Conservation (phyloP, 495 filamentous ascomycete genomes). For the Xylaria longipes region DNA sequence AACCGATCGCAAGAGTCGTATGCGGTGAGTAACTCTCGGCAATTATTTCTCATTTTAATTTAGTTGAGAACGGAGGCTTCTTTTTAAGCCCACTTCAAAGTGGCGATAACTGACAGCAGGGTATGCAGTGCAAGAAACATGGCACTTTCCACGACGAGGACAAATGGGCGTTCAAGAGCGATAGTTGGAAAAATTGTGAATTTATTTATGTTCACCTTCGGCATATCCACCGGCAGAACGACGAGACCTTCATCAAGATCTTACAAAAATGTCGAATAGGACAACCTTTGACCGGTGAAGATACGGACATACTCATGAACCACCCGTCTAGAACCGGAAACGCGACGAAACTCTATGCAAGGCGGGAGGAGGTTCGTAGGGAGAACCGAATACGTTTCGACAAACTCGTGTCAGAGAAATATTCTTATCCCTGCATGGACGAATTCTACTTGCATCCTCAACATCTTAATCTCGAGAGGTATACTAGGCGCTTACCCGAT, state of each 20-base stretch:
- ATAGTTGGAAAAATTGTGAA: slow-evolving; percentile 45
- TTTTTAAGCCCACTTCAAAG: too few relatives aligned
- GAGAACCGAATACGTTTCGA: slow-evolving; percentile 49
- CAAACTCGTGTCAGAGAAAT: slow-evolving; percentile 41
- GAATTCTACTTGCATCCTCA: slow-evolving; percentile 71
- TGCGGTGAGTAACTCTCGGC: slow-evolving; percentile 36
- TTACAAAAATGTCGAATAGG: slow-evolving; percentile 60
- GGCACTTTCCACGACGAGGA: slow-evolving; percentile 43
- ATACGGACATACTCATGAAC: slow-evolving; percentile 54
- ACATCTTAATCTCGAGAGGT: slow-evolving; percentile 59
- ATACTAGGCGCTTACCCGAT: slow-evolving; percentile 66
- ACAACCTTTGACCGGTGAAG: slow-evolving; percentile 37
- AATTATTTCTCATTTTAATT: neutral
- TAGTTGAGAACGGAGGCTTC: too few relatives aligned
- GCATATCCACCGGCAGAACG: slow-evolving; percentile 60
- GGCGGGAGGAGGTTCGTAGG: slow-evolving; percentile 45
- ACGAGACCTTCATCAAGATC: slow-evolving; percentile 55
- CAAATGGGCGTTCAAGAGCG: slow-evolving; percentile 49
- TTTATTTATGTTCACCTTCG: slow-evolving; percentile 52
- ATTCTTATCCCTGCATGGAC: slow-evolving; percentile 74
- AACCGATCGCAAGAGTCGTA: slow-evolving; percentile 76
- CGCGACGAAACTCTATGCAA: slow-evolving; percentile 56
- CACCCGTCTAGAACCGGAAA: slow-evolving; percentile 49
- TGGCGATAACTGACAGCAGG: slow-evolving; percentile 2
- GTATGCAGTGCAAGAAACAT: slow-evolving; percentile 34